A percentile compares a stretch with the other conserved stretches of the same genome.
Evolutionary conservation across 2,329 filamentous ascomycete genomes (phyloP).

Genomic region (Colletotrichum lupini): DNA sequence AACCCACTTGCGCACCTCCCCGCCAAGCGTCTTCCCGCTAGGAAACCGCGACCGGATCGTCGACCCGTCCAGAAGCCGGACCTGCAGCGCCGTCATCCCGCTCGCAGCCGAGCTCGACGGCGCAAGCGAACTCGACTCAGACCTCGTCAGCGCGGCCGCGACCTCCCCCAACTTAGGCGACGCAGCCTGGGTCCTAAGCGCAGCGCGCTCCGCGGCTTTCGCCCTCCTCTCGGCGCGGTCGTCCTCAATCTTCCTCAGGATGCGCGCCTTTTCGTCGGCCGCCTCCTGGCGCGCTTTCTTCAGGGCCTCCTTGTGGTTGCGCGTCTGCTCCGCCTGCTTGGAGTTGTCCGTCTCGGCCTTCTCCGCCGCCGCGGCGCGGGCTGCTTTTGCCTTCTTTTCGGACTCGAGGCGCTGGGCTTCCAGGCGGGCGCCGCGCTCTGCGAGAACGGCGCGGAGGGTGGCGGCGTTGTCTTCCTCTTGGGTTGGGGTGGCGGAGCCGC

Average conservation of each 20-base stretch:
- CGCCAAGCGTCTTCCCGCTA: constrained; percentile 68
- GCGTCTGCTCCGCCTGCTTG: constrained; percentile 45
- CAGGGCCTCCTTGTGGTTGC: constrained; percentile 64
- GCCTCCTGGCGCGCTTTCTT: constrained; percentile 74
- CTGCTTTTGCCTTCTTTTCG: constrained; percentile 61
- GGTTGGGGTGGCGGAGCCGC: constrained; percentile 40
- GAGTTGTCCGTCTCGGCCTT: constrained; percentile 52
- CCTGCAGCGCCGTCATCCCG: constrained; percentile 69
- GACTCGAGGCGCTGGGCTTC: constrained; percentile 54
- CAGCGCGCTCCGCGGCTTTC: constrained; percentile 61
- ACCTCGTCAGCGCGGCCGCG: constrained; percentile 43
- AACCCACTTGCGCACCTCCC: constrained; percentile 81
- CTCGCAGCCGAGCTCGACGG: constrained; percentile 39
- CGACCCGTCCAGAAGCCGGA: constrained; percentile 86
- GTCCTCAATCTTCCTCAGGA: constrained; percentile 80
- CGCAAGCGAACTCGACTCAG: constrained; percentile 46
- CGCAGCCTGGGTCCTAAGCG: constrained; percentile 46
- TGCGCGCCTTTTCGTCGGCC: constrained; percentile 75
- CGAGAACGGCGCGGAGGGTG: constrained; percentile 51
- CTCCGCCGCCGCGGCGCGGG: constrained; percentile 58
- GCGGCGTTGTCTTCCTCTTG: constrained; percentile 36
- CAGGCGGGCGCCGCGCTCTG: constrained; percentile 61
- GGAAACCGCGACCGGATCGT: constrained; percentile 79
- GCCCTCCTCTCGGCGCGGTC: constrained; percentile 77
- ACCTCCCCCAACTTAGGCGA: constrained; percentile 44